These are phyloP conservation scores for Epichloe uncinata DNA, from an alignment of 2,329 filamentous ascomycete genomes.

Conservation along the genomic window DNA sequence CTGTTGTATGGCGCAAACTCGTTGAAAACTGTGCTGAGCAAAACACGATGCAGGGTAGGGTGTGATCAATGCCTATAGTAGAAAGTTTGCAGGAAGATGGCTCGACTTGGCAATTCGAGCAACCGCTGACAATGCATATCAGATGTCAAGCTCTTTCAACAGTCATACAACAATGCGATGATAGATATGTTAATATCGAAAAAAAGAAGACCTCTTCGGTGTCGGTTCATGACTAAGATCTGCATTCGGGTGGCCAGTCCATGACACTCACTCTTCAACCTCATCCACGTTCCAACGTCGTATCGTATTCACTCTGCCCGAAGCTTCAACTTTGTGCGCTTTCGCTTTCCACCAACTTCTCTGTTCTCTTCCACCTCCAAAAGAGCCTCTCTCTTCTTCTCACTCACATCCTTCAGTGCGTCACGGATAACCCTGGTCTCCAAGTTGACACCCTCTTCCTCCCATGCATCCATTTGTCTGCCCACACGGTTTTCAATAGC, in stretches of 20 bases:
- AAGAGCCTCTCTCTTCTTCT: constrained; percentile 87
- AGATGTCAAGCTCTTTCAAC: too few relatives aligned
- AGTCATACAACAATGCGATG: too few relatives aligned
- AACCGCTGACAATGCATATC: too few relatives aligned
- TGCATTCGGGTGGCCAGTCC: background rate
- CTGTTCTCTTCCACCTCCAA: constrained; percentile 84
- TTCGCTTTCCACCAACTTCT: constrained; percentile 79
- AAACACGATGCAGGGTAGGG: too few relatives aligned
- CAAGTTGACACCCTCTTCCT: constrained; percentile 86
- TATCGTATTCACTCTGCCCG: constrained; percentile 15
- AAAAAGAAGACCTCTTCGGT: too few relatives aligned
- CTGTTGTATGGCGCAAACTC: too few relatives aligned
- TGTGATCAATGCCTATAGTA: too few relatives aligned
- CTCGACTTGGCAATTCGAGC: too few relatives aligned
- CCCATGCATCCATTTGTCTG: constrained; percentile 67
- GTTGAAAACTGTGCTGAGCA: too few relatives aligned
- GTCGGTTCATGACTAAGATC: too few relatives aligned
- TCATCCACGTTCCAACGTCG: background rate
- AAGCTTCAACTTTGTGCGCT: constrained; percentile 46
- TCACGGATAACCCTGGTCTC: constrained; percentile 79
- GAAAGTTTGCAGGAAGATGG: too few relatives aligned
- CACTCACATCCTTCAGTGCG: constrained; percentile 76
- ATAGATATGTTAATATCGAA: too few relatives aligned
- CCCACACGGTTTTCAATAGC: constrained; percentile 81
- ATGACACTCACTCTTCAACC: background rate